These are phyloP conservation scores for Sporisorium scitamineum DNA, from an alignment of 1,284 basidiomycete genomes.

Conservation along the genomic window DNA sequence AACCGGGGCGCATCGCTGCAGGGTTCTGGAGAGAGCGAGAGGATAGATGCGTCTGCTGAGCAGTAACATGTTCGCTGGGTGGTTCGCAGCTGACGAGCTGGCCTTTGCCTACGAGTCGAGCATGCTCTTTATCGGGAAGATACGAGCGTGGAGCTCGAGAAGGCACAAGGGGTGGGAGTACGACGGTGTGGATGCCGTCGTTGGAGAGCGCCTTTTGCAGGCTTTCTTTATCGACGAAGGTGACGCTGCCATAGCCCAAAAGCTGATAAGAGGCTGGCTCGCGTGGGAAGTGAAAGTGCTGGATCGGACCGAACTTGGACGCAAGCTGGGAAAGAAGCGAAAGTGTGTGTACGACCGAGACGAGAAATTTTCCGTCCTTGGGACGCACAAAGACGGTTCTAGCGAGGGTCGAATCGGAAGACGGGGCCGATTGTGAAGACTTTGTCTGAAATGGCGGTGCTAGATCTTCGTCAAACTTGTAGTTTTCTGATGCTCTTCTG, in stretches of 20 bases:
- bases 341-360: conserved; percentile 47
- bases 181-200: conserved; percentile 31
- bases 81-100: conserved; percentile 28
- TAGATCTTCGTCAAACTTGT: conserved; percentile 24
- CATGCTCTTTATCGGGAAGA: conserved; percentile 35
- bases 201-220: conserved; percentile 38
- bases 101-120: conserved; percentile 24
- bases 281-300: conserved; percentile 49
- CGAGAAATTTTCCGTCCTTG: conserved; percentile 41
- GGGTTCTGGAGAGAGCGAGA: conserved; percentile 41
- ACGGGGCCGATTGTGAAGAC: not conserved
- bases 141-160: conserved; percentile 43
- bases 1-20: conserved; percentile 36
- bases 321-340: conserved; percentile 40
- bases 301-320: conserved; percentile 39
- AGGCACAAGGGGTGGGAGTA: conserved; percentile 35
- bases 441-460: conserved; percentile 9
- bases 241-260: conserved; percentile 46
- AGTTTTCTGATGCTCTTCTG: not conserved
- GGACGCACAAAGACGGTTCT: conserved; percentile 47
- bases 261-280: conserved; percentile 27
- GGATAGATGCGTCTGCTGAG: conserved; percentile 21
- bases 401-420: conserved; percentile 11
- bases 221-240: conserved; percentile 33
- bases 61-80: conserved; percentile 9